These are phyloP conservation scores for Apiosordaria backusii DNA, from an alignment of 495 filamentous ascomycete genomes.

Conservation along the genomic window DNA sequence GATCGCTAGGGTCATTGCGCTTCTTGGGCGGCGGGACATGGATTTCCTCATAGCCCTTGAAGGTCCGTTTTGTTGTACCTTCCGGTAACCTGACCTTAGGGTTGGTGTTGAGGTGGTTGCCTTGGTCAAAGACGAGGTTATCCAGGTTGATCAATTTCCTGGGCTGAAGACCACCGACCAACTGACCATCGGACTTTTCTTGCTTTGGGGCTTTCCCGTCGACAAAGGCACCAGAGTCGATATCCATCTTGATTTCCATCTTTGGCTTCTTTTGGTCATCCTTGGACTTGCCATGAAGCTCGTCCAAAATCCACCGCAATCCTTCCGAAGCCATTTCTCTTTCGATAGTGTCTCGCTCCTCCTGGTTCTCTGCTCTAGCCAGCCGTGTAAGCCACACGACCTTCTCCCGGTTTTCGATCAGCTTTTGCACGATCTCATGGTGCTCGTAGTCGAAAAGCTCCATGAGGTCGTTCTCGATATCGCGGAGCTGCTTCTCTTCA, in stretches of 20 bases:
- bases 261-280: constrained; percentile 62
- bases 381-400: constrained; percentile 93
- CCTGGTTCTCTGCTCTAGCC: constrained; percentile 75
- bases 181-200: constrained; percentile 56
- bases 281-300: constrained; percentile 60
- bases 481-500: constrained; percentile 75
- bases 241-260: constrained; percentile 89
- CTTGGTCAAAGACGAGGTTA: constrained; percentile 94
- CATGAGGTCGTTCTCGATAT: constrained; percentile 98
- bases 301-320: constrained; percentile 80
- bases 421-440: constrained; percentile 84
- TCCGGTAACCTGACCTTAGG: constrained; percentile 92
- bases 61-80: constrained; percentile 88
- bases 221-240: constrained; percentile 66
- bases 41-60: constrained; percentile 98
- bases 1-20: constrained; percentile 74
- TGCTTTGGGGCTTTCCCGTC: constrained; percentile 40
- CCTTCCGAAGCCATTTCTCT: constrained; percentile 86
- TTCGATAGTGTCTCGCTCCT: constrained; percentile 75
- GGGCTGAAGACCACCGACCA: constrained; percentile 84
- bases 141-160: constrained; percentile 86
- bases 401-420: constrained; percentile 89
- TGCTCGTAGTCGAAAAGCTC: constrained; percentile 97
- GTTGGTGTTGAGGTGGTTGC: constrained; percentile 98
- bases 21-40: constrained; percentile 90